A percentile compares a stretch with the other conserved stretches of the same genome.
phyloP scores from a whole-genome alignment of 225 moss, liverwort and hornwort genomes.

The Marchantia paleacea region DNA sequence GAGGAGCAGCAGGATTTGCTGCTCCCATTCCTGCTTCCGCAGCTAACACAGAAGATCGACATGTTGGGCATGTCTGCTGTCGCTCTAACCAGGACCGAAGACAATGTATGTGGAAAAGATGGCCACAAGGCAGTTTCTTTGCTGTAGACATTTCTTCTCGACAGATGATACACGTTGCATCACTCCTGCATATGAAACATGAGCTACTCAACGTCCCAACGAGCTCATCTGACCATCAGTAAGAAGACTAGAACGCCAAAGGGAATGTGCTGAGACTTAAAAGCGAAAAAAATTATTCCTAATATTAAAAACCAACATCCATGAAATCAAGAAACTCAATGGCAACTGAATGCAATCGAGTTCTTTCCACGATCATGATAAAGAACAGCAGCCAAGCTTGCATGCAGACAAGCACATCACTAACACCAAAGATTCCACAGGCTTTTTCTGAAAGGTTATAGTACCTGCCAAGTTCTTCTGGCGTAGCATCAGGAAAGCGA shows the following conservation, averaged over 20 bases:
- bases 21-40: slow-evolving; percentile 59
- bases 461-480: slow-evolving; percentile 95
- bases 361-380: no score
- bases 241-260: background rate
- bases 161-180: slow-evolving; percentile 99
- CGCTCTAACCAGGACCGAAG: slow-evolving; percentile 99
- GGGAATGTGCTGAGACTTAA: background rate
- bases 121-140: slow-evolving; percentile 96
- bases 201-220: background rate
- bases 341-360: no score
- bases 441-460: background rate
- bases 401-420: background rate
- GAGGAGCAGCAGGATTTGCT: slow-evolving; percentile 50
- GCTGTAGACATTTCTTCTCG: slow-evolving; percentile 99
- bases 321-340: background rate
- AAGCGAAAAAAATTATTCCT: no score
- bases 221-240: background rate
- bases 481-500: slow-evolving; percentile 94
- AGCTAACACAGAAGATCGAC: slow-evolving; percentile 88
- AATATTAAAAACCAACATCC: background rate
- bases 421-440: background rate
- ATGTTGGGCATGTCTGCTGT: slow-evolving; percentile 98
- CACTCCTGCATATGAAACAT: slow-evolving; percentile 57
- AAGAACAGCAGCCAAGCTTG: no score
- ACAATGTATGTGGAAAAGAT: slow-evolving; percentile 99